phyloP scores from a whole-genome alignment of 2,329 filamentous ascomycete species.

The Elsinoe batatas region DNA sequence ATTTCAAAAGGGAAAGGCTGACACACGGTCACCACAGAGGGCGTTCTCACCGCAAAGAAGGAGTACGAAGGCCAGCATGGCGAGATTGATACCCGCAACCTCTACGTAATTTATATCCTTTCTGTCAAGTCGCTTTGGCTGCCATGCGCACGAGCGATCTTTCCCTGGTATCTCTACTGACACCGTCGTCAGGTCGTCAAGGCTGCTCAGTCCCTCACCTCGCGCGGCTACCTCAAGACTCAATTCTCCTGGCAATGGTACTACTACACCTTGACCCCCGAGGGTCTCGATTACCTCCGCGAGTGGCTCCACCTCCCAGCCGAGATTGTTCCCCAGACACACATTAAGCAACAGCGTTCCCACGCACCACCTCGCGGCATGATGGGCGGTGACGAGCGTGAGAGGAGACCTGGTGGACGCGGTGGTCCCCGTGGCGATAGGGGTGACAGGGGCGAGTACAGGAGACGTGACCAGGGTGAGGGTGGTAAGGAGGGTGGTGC shows the following conservation, averaged over 20 bases:
- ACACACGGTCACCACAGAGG: constrained; percentile 42
- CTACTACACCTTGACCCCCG: constrained; percentile 99
- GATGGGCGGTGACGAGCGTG: constrained; percentile 77
- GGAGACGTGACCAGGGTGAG: constrained; percentile 59
- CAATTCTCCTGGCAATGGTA: constrained; percentile 99
- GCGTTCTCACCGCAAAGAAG: constrained; percentile 94
- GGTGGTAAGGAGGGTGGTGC: constrained; percentile 82
- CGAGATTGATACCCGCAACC: constrained; percentile 97
- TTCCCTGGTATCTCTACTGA: constrained; percentile 1
- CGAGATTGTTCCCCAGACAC: constrained; percentile 97
- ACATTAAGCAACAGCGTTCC: constrained; percentile 99
- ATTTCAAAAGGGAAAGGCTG: constrained; percentile 29
- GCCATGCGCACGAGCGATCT: not conserved
- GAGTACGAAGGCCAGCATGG: constrained; percentile 97
- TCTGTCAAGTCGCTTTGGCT: not conserved
- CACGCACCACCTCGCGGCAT: constrained; percentile 97
- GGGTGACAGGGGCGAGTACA: constrained; percentile 56
- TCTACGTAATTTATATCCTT: constrained; percentile 13
- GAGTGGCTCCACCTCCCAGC: constrained; percentile 99
- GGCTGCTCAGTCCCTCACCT: constrained; percentile 95
- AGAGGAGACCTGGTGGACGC: constrained; percentile 70
- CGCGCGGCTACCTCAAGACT: constrained; percentile 97
- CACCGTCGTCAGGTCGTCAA: constrained; percentile 62
- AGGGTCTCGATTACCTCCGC: constrained; percentile 99
- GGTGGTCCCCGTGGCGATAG: constrained; percentile 66